Evolutionary conservation across 441 rosid genomes (phyloP), one percentile per base, ranked within the genome.

Genomic region (Pelargonium australe): DNA sequence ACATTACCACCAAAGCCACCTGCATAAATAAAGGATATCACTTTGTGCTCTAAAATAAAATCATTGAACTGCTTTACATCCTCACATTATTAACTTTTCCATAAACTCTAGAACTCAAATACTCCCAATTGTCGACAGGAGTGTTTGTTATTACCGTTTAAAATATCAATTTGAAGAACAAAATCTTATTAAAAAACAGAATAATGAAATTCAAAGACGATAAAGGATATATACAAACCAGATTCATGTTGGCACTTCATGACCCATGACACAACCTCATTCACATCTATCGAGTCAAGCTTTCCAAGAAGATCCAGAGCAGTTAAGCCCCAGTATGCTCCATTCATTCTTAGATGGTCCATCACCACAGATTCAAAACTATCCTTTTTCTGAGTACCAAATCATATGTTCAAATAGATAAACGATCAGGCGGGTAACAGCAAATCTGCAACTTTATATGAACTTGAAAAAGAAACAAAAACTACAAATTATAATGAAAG

Each of bases 1-100:
- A 85, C 66, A 65, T 91, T 95, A 74, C 99, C 97, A 11, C 89
- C 85, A 88, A 95, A 95, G 2, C 97, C 99, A 72, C 97, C 97
- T 90, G 81, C 31, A 68, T 31, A 3, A 3, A 2, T 31, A 31
- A 31, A 31, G 37, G 37, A 31, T 31, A 31, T 3, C 37, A 31
- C 31, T 28, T 28, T 28, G 31, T 28, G 31, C 31, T 28, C 31
- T 28, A 28, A 28, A 28, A 28, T 28, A 28, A 28, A 28, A 1
- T 25, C 31, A 28, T 28, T 3, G 5, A 0, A 45, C 1, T 53
- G 2, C 66, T 71, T 41, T 28, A 49, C 28, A 51, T 57, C 13
- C 58, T 25, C 11, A 47, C 2, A 23, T 64, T 63, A 2, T 43
- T 28, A 28, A 28, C 20, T 10, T 53, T 17, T 13, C 1, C 7